Conservation (phyloP, 192 early-diverging fungal genomes). For the Rhizoclosmatium sp. region DNA sequence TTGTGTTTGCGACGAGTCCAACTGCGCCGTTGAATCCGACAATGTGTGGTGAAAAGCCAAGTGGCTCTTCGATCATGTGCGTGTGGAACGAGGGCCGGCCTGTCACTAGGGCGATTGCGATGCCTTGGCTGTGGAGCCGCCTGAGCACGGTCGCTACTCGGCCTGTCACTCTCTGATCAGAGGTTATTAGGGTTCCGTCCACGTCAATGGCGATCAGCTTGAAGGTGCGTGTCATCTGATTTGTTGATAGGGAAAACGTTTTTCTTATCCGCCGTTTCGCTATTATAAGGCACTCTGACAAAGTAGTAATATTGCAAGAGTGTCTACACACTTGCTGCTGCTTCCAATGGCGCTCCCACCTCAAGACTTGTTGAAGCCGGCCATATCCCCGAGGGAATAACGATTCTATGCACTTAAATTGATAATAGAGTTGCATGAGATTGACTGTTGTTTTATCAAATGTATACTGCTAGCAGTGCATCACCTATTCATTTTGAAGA, state of each 20-base stretch:
- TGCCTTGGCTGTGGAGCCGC: background rate
- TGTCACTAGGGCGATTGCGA: background rate
- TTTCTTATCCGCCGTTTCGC: no score
- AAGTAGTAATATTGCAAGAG: no score
- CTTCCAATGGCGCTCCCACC: no score
- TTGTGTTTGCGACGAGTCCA: background rate
- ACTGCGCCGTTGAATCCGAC: constrained; percentile 1
- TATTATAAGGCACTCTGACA: no score
- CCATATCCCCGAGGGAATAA: no score
- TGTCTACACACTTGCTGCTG: no score
- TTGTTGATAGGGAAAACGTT: background rate
- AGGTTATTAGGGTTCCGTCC: constrained; percentile 12
- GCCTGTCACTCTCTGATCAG: background rate
- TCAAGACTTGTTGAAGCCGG: no score
- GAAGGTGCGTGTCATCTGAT: background rate
- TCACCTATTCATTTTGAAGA: no score
- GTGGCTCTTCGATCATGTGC: constrained; percentile 1
- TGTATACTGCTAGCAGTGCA: no score
- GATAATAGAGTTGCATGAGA: no score
- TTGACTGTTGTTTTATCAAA: no score
- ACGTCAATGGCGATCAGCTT: constrained; percentile 11
- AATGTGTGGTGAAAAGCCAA: background rate
- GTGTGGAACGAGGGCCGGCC: constrained; percentile 7
- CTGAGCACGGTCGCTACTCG: background rate
- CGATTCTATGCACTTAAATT: no score